phyloP scores from a whole-genome alignment of 805 yeast genomes.

The Wickerhamomyces ciferrii region DNA sequence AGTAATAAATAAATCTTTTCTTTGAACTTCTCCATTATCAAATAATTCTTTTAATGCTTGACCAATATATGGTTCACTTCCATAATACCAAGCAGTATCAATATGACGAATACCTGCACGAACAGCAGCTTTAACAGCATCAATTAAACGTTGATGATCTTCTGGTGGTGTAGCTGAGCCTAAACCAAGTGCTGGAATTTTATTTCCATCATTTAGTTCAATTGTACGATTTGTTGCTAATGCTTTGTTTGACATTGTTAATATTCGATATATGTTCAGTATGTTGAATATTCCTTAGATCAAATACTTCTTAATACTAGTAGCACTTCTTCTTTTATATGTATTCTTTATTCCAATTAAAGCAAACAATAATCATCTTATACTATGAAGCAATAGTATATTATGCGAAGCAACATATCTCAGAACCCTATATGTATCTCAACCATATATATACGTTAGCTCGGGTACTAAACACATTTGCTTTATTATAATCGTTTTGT shows the following conservation, averaged over 20 bases:
- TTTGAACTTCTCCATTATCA: conserved; percentile 38
- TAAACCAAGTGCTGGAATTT: conserved; percentile 60
- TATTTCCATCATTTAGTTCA: conserved; percentile 46
- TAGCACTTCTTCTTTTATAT: no score
- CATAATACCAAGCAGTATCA: conserved; percentile 65
- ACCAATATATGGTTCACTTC: conserved; percentile 39
- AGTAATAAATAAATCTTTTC: conserved; percentile 60
- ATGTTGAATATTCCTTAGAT: no score
- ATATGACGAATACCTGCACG: conserved; percentile 64
- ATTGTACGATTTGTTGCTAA: conserved; percentile 29
- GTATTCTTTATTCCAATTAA: no score
- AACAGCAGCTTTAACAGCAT: conserved; percentile 55
- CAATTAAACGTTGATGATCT: conserved; percentile 37
- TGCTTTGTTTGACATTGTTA: conserved; percentile 34
- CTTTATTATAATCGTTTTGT: no score
- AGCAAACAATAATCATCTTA: no score
- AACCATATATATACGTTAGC: no score
- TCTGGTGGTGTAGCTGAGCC: conserved; percentile 55
- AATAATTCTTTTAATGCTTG: conserved; percentile 40
- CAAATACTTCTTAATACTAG: no score
- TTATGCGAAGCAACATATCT: no score
- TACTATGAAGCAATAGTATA: no score
- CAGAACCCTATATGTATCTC: no score
- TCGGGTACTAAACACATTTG: no score
- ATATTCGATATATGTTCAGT: no score